Evolutionary conservation across 2,329 filamentous ascomycete genomes (phyloP), one percentile per base, ranked within the genome.

Genomic region (Penicillium sclerotigenum): DNA sequence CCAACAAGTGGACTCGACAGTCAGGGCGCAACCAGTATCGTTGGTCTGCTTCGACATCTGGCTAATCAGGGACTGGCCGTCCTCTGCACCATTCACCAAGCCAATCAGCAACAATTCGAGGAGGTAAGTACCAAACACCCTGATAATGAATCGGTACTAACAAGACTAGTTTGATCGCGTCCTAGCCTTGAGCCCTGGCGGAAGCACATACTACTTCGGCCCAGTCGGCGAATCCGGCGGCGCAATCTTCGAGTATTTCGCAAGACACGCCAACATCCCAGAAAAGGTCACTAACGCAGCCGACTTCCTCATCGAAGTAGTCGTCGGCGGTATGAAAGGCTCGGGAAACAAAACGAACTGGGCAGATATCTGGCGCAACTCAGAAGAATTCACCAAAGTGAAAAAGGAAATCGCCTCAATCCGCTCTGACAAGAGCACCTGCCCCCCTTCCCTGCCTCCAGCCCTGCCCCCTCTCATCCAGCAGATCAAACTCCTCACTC

Each of bases 41-140:
- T 87, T 5, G 77, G 80, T 1, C 84, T 88, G 69, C 68, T 88
- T 28, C 81, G 83, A 72, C 87, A 87, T 60, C 75, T 88, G 5
- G 78, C 83, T 11, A 71, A 78, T 7, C 82, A 84, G 26, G 85
- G 85, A 1, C 80, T 87, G 62, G 85, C 85, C 1, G 85, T 89
- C 57, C 75, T 89, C 41, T 88, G 85, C 69, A 89, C 86, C 0
- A 88, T 88, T 49, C 86, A 88, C 63, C 86, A 88, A 61, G 85
- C 86, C 2, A 85, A 81, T 22, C 83, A 83, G 5, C 76, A 86
- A 24, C 77, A 88, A 4, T 84, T 88, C 47, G 80, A 72, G 57
- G 55, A 68, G 58, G 67, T 68, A 57, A 48, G 58, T 29, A 5
- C 8, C 22, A 43, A 9, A 8, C 14, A 13, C 6, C 1, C 16